Evolutionary conservation across 2,329 filamentous ascomycete genomes (phyloP).

Genomic region (Microsporum canis): DNA sequence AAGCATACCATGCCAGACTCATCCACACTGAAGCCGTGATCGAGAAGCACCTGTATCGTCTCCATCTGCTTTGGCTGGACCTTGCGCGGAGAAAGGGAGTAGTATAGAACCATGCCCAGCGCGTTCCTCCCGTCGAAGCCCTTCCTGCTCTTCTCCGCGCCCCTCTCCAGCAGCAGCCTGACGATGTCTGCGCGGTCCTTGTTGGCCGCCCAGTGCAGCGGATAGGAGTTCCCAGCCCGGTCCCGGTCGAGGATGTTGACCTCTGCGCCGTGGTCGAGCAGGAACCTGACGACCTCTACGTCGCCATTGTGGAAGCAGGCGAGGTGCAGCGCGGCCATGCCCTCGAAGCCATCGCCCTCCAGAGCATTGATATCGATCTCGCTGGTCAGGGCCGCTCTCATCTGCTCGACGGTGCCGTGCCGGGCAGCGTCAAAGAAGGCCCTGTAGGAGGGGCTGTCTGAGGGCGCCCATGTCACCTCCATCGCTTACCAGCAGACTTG

Average conservation of each 20-base stretch:
- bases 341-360: conserved; percentile 1
- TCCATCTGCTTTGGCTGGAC: not conserved
- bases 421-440: conserved; percentile 2
- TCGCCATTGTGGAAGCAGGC: conserved; percentile 17
- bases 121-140: conserved; percentile 3
- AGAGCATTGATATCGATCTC: conserved; percentile 4
- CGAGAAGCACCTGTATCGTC: conserved; percentile 1
- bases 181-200: conserved; percentile 3
- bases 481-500: not conserved
- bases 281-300: conserved; percentile 18
- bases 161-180: not conserved
- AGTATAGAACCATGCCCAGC: conserved; percentile 1
- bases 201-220: conserved; percentile 4
- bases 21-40: conserved; percentile 1
- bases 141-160: not conserved
- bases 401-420: not conserved
- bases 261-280: conserved; percentile 18
- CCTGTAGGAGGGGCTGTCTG: not conserved
- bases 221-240: conserved; percentile 1
- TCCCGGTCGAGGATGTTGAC: conserved; percentile 4
- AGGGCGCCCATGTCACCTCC: conserved; percentile 2
- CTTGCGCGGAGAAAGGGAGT: conserved; percentile 1
- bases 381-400: not conserved
- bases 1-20: conserved; percentile 3
- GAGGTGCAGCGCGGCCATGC: conserved; percentile 16